phyloP scores from a whole-genome alignment of 176 grass and related monocot species.

The Saccharum spontaneum region DNA sequence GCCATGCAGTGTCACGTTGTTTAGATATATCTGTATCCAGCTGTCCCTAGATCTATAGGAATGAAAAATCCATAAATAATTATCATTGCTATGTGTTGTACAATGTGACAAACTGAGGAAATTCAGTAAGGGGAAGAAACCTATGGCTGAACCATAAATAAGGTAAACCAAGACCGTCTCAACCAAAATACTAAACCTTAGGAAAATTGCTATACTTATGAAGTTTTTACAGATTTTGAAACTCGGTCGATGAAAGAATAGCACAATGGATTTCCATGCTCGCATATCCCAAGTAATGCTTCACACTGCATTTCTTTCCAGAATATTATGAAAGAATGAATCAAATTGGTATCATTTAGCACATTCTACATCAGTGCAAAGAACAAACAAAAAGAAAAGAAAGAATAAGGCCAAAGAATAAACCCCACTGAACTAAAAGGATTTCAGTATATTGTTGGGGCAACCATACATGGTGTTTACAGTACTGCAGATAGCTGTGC shows the following conservation, averaged over 20 bases:
- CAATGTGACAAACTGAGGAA: not conserved
- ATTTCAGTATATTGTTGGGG: conserved; percentile 32
- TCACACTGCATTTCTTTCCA: conserved; percentile 9
- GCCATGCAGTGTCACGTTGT: conserved; percentile 6
- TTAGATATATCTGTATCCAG: not conserved
- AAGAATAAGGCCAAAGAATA: not conserved
- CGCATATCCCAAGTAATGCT: conserved; percentile 6
- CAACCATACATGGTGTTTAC: conserved; percentile 23
- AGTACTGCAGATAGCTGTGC: not conserved
- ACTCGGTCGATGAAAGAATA: not conserved
- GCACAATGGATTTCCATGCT: not conserved
- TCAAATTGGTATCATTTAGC: conserved; percentile 22
- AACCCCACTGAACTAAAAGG: conserved; percentile 33
- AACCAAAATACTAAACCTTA: conserved; percentile 19
- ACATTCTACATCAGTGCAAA: conserved; percentile 33
- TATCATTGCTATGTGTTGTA: conserved; percentile 1
- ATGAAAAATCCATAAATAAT: not conserved
- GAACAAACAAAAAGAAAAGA: not conserved
- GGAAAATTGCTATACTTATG: not conserved
- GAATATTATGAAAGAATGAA: conserved; percentile 26
- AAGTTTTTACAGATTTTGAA: not conserved
- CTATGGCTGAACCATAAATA: not conserved
- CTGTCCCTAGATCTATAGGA: not conserved
- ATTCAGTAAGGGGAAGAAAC: not conserved
- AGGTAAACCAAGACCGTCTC: not conserved